Conservation (phyloP, 2,329 filamentous ascomycete genomes). For the Colletotrichum sp. region DNA sequence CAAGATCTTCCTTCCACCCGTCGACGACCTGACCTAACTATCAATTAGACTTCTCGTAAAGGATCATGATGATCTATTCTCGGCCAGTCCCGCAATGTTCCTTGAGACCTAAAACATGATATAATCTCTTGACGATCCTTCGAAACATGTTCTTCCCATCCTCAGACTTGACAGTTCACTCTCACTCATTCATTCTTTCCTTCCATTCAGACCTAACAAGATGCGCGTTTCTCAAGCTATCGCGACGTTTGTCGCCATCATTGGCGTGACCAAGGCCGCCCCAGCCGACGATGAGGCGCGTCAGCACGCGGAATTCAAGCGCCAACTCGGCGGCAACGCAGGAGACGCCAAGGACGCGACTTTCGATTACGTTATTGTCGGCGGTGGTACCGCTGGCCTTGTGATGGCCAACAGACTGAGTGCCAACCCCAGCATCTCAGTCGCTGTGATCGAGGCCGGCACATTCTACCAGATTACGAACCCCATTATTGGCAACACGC, state of each 20-base stretch:
- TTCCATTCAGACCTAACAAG: neutral
- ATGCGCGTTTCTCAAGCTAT: neutral
- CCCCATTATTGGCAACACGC: conserved; percentile 26
- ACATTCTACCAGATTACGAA: conserved; percentile 35
- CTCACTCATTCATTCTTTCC: neutral
- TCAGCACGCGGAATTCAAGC: conserved; percentile 4
- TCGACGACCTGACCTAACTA: neutral
- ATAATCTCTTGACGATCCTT: neutral
- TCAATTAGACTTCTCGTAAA: neutral
- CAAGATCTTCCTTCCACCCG: neutral
- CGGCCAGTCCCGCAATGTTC: too few species aligned
- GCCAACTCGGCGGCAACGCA: conserved; percentile 7
- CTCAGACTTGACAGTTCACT: neutral
- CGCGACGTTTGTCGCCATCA: neutral
- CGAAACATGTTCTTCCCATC: neutral
- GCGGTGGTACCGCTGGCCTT: conserved; percentile 44
- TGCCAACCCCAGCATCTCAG: conserved; percentile 28
- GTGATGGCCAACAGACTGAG: conserved; percentile 35
- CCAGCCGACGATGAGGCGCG: neutral
- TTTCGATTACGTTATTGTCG: conserved; percentile 31
- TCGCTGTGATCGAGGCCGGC: conserved; percentile 44
- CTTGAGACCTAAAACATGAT: neutral
- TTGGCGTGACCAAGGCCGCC: neutral
- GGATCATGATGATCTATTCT: neutral
- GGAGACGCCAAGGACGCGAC: conserved; percentile 12